Evolutionary conservation across 345 rosid genomes (phyloP), one percentile per base, ranked within the genome.

Genomic region (Aquilaria malaccensis): DNA sequence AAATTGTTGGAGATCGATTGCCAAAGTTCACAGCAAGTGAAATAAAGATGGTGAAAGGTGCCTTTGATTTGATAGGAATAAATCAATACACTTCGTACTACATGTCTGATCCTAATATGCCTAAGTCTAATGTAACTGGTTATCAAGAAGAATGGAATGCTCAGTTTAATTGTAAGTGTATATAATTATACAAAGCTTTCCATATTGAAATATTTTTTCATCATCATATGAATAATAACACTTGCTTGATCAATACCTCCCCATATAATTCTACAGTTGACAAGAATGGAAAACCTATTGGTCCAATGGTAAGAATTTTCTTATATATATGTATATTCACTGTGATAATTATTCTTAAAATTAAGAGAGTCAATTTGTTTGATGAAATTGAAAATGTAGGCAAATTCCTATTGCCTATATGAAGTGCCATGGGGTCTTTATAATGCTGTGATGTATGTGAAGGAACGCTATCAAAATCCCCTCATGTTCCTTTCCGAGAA

Each of bases 61-160:
- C 84, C 0, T 43, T 65, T 2, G 86, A 83, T 65, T 74, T 65
- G 52, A 30, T 82, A 29, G 88, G 91, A 14, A 67, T 82, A 65
- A 86, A 82, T 53, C 88, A 83, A 30, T 83, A 86, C 45, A 80
- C 93, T 2, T 62, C 73, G n/a, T 70, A 58, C 64, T 86, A 81
- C 66, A 77, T 78, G 45, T 81, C 15, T 15, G 69, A 77, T 52
- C 80, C 86, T 0, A 60, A 71, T 13, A 50, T 7, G 55, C 50
- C 73, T 3, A 67, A 60, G 50, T 74, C 77, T 0, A 72, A 74
- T 15, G 37, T 68, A 53, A 55, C 77, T 13, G 69, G 82, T 68
- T 83, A 79, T 69, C 77, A 70, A 30, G 62, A 55, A 11, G 89
- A 86, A 45, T 86, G 89, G 93, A 70, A 76, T 60, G 82, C 14